Evolutionary conservation across 164 flowering plant genomes (phyloP).

Genomic region (Liriodendron chinense): DNA sequence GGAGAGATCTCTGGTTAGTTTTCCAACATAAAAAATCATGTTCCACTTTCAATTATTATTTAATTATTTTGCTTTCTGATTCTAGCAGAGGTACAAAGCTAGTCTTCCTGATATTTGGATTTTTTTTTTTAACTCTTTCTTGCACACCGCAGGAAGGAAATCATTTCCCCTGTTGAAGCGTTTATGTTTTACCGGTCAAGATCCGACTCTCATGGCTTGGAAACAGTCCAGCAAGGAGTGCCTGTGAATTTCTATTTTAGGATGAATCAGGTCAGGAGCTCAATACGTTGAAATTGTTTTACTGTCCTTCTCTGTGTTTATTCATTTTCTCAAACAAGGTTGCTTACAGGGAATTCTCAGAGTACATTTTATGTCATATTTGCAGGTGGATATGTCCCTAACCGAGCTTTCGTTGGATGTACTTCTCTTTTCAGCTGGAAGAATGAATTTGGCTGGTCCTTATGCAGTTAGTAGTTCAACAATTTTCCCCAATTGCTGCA

Average conservation of each 20-base stretch:
- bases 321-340: not conserved
- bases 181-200: conserved; percentile 50
- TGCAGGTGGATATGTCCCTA: conserved; percentile 60
- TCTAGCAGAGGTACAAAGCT: not conserved
- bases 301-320: not conserved
- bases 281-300: not conserved
- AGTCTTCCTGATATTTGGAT: not conserved
- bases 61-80: not conserved
- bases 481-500: conserved; percentile 74
- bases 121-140: conserved; percentile 3
- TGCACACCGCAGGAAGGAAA: conserved; percentile 60
- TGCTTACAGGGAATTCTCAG: conserved; percentile 1
- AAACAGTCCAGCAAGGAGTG: conserved; percentile 23
- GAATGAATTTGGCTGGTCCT: conserved; percentile 84
- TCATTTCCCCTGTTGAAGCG: conserved; percentile 59
- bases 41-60: not conserved
- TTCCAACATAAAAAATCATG: not conserved
- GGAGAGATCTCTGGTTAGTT: conserved; percentile 59
- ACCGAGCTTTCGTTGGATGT: conserved; percentile 80
- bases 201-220: conserved; percentile 28
- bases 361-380: conserved; percentile 14
- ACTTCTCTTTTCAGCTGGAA: conserved; percentile 70
- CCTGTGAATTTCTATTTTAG: conserved; percentile 55
- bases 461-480: conserved; percentile 58
- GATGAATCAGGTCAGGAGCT: conserved; percentile 47